Evolutionary conservation across 106 monocot genomes (phyloP), one percentile per base, ranked within the genome.

Genomic region (Triglochin maritima): DNA sequence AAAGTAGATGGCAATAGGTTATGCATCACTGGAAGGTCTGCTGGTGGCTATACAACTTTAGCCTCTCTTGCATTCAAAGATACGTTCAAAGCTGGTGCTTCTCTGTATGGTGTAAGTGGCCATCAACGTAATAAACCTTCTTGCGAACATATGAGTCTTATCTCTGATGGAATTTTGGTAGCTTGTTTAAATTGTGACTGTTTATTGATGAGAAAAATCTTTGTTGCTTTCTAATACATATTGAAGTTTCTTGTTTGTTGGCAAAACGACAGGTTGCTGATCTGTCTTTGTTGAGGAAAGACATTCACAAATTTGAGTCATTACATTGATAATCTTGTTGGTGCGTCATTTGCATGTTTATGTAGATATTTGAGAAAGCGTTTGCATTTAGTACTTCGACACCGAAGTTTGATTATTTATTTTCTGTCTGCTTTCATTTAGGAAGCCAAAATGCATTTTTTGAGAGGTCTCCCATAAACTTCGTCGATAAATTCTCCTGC

Each of bases 291-390:
- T 13, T 96, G 83, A 85, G 47, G 66, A 80, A 76, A 17, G 95
- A 96, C 48, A 96, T 83, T 29, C 95, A 90, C 80, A 96, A 96
- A 69, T 96, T 96, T 76, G 95, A 96, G 64, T 87, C 81, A 76
- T 46, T 95, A 95, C 59, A 67, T 78, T 14, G 79, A 90, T 59
- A 90, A 82, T 64, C 95, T 96, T 78, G 79, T 96, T 51, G 90
- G 95, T 90, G 73, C 79, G 87, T 64, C 51, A 5, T n/a, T 16
- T 44, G 57, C 2, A 11, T 46, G 12, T 63, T 47, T 46, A 3
- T 12, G 2, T 63, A 11, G 47, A 46, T 63, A 59, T 59, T 59
- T 13, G 59, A 14, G 17, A 59, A 59, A 13, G 59, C 11, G 6
- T 59, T 59, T 59, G 16, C 17, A 59, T 59, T 59, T 29, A 29